These are phyloP conservation scores for Pelargonium fulgidum DNA, from an alignment of 441 rosid genomes.

Conservation along the genomic window DNA sequence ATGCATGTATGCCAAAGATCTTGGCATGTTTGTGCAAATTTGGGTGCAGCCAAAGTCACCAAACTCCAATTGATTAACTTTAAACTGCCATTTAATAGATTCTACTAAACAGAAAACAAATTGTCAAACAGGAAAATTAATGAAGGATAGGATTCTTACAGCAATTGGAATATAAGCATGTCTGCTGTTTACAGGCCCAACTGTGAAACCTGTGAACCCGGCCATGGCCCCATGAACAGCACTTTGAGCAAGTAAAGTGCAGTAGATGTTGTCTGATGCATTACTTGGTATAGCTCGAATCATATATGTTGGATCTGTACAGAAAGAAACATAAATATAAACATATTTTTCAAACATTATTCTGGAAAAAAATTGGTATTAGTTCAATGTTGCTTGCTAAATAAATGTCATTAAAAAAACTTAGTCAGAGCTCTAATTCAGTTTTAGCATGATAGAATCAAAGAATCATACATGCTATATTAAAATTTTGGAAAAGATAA, in stretches of 20 bases:
- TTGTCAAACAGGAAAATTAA: not conserved
- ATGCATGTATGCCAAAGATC: no score
- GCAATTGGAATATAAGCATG: slow-evolving; percentile 66
- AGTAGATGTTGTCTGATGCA: slow-evolving; percentile 67
- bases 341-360: not conserved
- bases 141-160: slow-evolving; percentile 29
- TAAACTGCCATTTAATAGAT: not conserved
- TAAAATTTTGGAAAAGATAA: no score
- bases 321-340: not conserved
- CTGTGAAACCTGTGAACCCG: slow-evolving; percentile 67
- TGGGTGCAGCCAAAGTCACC: not conserved
- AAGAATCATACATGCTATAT: not conserved
- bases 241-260: slow-evolving; percentile 73
- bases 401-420: not conserved
- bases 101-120: not conserved
- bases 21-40: not conserved
- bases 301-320: slow-evolving; percentile 68
- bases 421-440: not conserved
- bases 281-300: slow-evolving; percentile 70
- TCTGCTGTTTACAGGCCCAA: slow-evolving; percentile 68
- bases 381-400: no score
- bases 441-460: not conserved
- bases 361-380: no score
- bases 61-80: not conserved
- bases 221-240: slow-evolving; percentile 86